Percentiles rank a stretch among this genome's conserved stretches.
Conservation (phyloP, 2,329 filamentous ascomycete genomes). For the Ampelomyces quisqualis region DNA sequence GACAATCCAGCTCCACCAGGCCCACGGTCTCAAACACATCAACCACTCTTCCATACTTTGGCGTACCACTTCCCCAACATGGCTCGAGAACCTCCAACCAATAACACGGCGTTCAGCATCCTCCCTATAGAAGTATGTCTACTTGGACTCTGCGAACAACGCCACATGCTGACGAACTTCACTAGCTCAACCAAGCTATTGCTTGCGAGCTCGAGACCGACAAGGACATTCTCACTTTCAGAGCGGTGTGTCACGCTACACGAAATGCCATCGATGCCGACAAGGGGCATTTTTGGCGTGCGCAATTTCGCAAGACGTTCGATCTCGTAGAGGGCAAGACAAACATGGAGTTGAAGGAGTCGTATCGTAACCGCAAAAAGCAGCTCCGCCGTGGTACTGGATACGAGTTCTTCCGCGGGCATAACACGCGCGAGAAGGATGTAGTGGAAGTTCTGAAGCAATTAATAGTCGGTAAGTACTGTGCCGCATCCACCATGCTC, state of each 20-base stretch:
- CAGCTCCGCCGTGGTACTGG: slow-evolving; percentile 20
- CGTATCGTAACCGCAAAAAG: slow-evolving; percentile 39
- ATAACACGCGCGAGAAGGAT: slow-evolving; percentile 29
- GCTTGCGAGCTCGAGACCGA: slow-evolving; percentile 44
- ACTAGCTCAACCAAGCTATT: slow-evolving; percentile 46
- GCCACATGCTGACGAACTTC: slow-evolving; percentile 2
- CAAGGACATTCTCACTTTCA: slow-evolving; percentile 48
- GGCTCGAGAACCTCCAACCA: slow-evolving; percentile 8
- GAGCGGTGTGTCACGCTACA: slow-evolving; percentile 43
- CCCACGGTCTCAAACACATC: too few relatives aligned
- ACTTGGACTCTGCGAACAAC: neutral
- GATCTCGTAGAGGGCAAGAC: slow-evolving; percentile 33
- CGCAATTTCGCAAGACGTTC: slow-evolving; percentile 47
- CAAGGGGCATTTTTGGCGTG: slow-evolving; percentile 50
- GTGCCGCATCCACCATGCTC: neutral
- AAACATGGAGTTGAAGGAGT: slow-evolving; percentile 36
- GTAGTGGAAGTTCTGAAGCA: slow-evolving; percentile 45
- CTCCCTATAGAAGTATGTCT: slow-evolving; percentile 37
- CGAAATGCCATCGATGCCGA: slow-evolving; percentile 45
- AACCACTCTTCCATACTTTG: too few relatives aligned
- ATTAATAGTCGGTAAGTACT: slow-evolving; percentile 48
- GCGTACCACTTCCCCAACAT: too few relatives aligned
- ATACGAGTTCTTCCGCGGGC: slow-evolving; percentile 23
- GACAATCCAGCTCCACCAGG: too few relatives aligned
- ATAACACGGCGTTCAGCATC: slow-evolving; percentile 29